These are phyloP conservation scores for Nematocida sp. DNA, from an alignment of 371 early-diverging fungal genomes.

Conservation along the genomic window DNA sequence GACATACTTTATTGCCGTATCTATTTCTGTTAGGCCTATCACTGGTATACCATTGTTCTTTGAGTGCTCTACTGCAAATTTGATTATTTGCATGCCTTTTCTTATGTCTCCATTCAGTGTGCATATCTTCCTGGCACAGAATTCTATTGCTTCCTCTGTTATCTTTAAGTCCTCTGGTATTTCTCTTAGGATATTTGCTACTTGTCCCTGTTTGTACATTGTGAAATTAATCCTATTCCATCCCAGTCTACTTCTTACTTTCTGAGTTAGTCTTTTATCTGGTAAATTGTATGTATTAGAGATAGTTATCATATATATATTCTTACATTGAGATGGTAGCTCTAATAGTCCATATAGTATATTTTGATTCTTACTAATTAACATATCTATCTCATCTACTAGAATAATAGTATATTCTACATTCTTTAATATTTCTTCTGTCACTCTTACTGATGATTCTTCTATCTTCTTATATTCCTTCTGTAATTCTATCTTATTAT, in stretches of 20 bases:
- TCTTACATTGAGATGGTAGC: conserved; percentile 74
- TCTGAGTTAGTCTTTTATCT: conserved; percentile 78
- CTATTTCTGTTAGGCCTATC: conserved; percentile 23
- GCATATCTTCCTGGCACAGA: conserved; percentile 82
- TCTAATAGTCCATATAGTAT: conserved; percentile 94
- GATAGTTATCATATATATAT: conserved; percentile 79
- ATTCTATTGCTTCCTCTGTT: conserved; percentile 73
- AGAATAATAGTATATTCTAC: conserved; percentile 66
- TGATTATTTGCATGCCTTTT: conserved; percentile 81
- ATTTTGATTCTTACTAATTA: conserved; percentile 79
- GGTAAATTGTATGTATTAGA: conserved; percentile 97
- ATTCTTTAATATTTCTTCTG: conserved; percentile 42
- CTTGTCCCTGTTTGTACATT: conserved; percentile 51
- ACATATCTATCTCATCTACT: conserved; percentile 89
- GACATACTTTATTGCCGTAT: conserved; percentile 35
- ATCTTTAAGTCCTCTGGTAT: background rate
- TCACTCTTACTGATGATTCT: background rate
- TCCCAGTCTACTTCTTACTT: conserved; percentile 82
- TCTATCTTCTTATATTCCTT: background rate
- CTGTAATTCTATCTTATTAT: no score
- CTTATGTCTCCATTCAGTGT: conserved; percentile 91
- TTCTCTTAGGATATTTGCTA: conserved; percentile 33
- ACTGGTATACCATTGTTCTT: background rate
- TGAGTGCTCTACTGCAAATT: conserved; percentile 59
- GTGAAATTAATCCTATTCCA: conserved; percentile 61